Evolutionary conservation across 345 rosid genomes (phyloP), one percentile per base, ranked within the genome.

Genomic region (Eutrema heterophyllum): DNA sequence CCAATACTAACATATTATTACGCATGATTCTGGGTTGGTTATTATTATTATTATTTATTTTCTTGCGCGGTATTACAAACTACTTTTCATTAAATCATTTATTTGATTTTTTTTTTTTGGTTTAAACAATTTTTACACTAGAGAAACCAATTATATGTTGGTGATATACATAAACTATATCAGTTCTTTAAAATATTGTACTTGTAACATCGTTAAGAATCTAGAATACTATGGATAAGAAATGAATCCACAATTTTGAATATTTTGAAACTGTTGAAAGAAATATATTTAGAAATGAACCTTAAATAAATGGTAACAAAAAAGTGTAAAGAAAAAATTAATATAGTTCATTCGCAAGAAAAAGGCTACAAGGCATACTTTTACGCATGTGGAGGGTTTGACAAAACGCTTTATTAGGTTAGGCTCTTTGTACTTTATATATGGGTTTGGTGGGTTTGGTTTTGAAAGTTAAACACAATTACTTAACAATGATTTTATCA

Each of bases 311-410:
- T 68, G 45, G 56, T 45, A 33, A 56, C 36, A 21, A 33, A 69
- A 46, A 69, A 45, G 46, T 26, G 58, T 71, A 27, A 72, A 45
- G 21, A 45, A 45, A 38, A 45, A 41, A 12, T n/a, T 15, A 46
- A 46, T 9, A 29, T 27, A 12, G 35, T 43, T 75, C 55, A 36
- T 51, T 68, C 4, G 64, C 51, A 61, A 61, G 74, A 68, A 43
- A 75, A 68, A 68, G 48, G 64, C 74, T 43, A 75, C 4, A 67
- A 60, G 52, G 7, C 54, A 74, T 52, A 71, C 81, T 74, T 84
- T 87, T 80, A 67, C 76, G 85, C 91, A 83, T 85, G 96, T 83
- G 96, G 86, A 75, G 83, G 89, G 86, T 88, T 85, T 87, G 85
- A 71, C 77, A 65, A 71, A 64, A 77, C 32, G 26, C 80, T 77